Conservation (phyloP, 169 alveolate genomes). For the Eimeria praecox region DNA sequence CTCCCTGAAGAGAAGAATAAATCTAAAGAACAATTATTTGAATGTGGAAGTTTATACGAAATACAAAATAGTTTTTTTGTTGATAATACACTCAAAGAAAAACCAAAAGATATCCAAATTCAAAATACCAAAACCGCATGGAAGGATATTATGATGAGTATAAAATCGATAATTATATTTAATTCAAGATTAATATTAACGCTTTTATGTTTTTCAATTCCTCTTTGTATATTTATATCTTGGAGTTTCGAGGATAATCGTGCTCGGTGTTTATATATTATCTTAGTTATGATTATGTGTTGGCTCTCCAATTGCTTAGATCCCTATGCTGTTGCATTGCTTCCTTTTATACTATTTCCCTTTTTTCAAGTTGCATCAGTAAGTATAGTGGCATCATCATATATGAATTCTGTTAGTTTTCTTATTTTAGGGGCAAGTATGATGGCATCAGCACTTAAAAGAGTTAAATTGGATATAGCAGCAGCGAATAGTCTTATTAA, state of each 20-base stretch:
- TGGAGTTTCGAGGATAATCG: neutral
- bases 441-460: conserved; percentile 59
- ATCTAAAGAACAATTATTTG: neutral
- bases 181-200: neutral
- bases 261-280: conserved; percentile 56
- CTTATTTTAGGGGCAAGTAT: conserved; percentile 70
- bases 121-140: neutral
- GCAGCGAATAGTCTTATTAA: neutral
- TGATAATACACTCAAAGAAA: neutral
- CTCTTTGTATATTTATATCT: conserved; percentile 21
- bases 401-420: conserved; percentile 52
- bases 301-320: conserved; percentile 72
- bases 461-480: conserved; percentile 42
- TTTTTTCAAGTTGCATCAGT: conserved; percentile 32
- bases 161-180: neutral
- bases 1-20: neutral
- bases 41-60: neutral
- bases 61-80: neutral
- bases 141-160: too few species aligned
- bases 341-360: conserved; percentile 64
- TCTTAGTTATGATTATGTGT: conserved; percentile 19
- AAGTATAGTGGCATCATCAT: conserved; percentile 34
- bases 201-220: neutral
- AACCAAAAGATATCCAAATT: neutral
- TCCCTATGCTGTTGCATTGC: conserved; percentile 46